Conservation (phyloP, 192 early-diverging fungal species). For the Chytriomyces sp. region DNA sequence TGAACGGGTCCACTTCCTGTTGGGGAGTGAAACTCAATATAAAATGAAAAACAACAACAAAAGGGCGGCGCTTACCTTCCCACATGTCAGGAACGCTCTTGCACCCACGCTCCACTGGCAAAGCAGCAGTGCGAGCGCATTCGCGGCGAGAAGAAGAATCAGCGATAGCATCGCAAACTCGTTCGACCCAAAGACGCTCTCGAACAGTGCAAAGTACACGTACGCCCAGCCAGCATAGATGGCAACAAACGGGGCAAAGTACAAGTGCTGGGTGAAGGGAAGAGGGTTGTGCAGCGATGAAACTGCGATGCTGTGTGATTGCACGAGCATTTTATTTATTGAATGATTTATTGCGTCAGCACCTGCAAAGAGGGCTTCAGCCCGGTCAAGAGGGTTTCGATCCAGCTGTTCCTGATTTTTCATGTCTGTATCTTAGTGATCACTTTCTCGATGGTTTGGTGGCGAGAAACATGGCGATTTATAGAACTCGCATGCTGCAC, state of each 20-base stretch:
- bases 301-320: slow-evolving; percentile 67
- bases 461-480: no score
- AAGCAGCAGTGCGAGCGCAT: slow-evolving; percentile 83
- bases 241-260: slow-evolving; percentile 82
- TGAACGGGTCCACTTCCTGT: slow-evolving; percentile 70
- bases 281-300: slow-evolving; percentile 82
- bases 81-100: slow-evolving; percentile 83
- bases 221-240: slow-evolving; percentile 81
- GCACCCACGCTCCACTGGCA: slow-evolving; percentile 94
- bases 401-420: no score
- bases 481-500: no score
- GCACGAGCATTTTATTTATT: slow-evolving; percentile 66
- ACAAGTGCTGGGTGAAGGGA: slow-evolving; percentile 77
- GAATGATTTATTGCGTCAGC: no score
- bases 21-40: neutral
- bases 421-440: no score
- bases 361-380: no score
- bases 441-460: no score
- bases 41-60: neutral
- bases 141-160: slow-evolving; percentile 65
- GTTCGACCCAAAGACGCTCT: slow-evolving; percentile 77
- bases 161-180: slow-evolving; percentile 63
- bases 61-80: slow-evolving; percentile 52
- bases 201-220: slow-evolving; percentile 77
- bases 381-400: no score